These are phyloP conservation scores for Larix sibirica DNA, from an alignment of 83 land plant species.

Conservation along the genomic window DNA sequence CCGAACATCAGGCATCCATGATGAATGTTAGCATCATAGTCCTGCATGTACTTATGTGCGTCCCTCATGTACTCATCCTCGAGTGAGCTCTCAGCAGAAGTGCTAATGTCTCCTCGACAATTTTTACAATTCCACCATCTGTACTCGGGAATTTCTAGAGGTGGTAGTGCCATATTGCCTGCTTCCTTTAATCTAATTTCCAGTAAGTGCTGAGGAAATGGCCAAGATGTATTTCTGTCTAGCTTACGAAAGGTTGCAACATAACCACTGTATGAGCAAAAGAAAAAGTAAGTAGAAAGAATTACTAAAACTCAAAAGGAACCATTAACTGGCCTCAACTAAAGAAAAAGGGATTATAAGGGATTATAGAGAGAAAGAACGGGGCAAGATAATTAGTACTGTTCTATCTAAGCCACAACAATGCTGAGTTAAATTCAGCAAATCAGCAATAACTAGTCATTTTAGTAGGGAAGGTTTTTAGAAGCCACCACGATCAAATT, in stretches of 20 bases:
- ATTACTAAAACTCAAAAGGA: not conserved
- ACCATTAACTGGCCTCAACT: not conserved
- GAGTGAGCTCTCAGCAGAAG: not conserved
- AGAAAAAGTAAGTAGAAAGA: not conserved
- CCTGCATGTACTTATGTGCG: not conserved
- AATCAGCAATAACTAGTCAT: too few relatives aligned
- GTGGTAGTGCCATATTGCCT: not conserved
- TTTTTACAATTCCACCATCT: constrained; percentile 17
- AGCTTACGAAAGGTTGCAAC: constrained; percentile 1
- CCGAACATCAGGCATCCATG: not conserved
- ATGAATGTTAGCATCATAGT: not conserved
- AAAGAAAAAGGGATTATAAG: not conserved
- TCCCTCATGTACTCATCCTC: not conserved
- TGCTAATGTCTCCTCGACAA: not conserved
- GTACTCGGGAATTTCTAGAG: not conserved
- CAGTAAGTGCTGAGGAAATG: constrained; percentile 7
- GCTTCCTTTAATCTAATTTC: constrained; percentile 12
- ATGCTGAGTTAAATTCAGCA: too few relatives aligned
- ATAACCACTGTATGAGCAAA: constrained; percentile 6
- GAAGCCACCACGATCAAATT: not conserved
- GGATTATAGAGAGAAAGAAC: not conserved
- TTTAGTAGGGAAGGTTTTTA: too few relatives aligned
- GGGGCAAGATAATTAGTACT: not conserved
- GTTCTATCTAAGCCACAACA: not conserved
- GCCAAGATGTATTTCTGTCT: constrained; percentile 10